Conservation (phyloP, 352 stramenopile species). For the Discostella stelligera region DNA sequence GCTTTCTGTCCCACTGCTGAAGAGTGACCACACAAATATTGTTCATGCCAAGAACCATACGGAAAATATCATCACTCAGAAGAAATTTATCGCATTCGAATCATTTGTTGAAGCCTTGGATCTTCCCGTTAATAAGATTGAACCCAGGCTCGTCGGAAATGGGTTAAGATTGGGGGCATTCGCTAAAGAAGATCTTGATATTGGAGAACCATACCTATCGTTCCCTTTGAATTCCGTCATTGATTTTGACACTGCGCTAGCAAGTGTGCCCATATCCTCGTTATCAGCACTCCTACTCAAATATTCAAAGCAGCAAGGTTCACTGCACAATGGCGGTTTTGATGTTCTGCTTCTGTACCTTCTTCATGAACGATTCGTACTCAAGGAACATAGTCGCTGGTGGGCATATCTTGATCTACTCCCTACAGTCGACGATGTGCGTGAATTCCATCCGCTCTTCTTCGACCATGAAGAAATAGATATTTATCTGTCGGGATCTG, state of each 20-base stretch:
- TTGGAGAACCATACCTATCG: slow-evolving; percentile 85
- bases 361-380: slow-evolving; percentile 84
- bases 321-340: slow-evolving; percentile 55
- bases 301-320: slow-evolving; percentile 3
- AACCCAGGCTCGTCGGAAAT: slow-evolving; percentile 25
- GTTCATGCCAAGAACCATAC: background rate
- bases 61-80: background rate
- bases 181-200: slow-evolving; percentile 66
- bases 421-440: slow-evolving; percentile 64
- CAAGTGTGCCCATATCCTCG: background rate
- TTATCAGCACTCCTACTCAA: slow-evolving; percentile 23
- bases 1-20: background rate
- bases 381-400: slow-evolving; percentile 77
- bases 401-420: slow-evolving; percentile 88
- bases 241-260: slow-evolving; percentile 14
- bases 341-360: slow-evolving; percentile 84
- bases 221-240: slow-evolving; percentile 83
- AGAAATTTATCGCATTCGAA: slow-evolving; percentile 36
- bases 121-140: slow-evolving; percentile 50
- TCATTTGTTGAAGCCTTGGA: slow-evolving; percentile 40
- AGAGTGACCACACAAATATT: background rate
- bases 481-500: slow-evolving; percentile 65
- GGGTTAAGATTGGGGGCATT: slow-evolving; percentile 39
- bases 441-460: slow-evolving; percentile 53
- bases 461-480: slow-evolving; percentile 72